These are phyloP conservation scores for Sporobolomyces pararoseus DNA, from an alignment of 768 basidiomycete species.

Conservation along the genomic window DNA sequence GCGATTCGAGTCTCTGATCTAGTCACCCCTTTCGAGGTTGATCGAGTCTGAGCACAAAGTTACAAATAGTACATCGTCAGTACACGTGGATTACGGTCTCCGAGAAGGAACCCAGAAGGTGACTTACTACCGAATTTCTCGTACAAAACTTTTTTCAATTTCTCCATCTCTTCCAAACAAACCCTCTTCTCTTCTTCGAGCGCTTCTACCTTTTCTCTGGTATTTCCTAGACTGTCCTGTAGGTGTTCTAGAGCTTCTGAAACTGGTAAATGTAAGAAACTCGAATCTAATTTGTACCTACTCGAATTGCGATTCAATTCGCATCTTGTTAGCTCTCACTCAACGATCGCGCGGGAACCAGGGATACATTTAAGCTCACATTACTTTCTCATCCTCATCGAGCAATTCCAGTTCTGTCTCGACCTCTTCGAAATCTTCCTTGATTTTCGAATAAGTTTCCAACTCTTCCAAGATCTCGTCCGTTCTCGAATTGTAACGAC, in stretches of 20 bases:
- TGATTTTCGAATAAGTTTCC: slow-evolving; percentile 47
- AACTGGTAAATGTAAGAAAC: slow-evolving; percentile 50
- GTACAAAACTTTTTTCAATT: slow-evolving; percentile 35
- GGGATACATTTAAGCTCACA: slow-evolving; percentile 34
- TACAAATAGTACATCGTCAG: background rate
- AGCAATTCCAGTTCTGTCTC: slow-evolving; percentile 51
- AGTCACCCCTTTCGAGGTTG: slow-evolving; percentile 39
- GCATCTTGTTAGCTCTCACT: background rate
- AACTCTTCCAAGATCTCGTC: slow-evolving; percentile 50
- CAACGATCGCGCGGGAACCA: background rate
- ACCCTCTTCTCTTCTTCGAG: slow-evolving; percentile 28
- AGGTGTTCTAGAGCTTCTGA: slow-evolving; percentile 43
- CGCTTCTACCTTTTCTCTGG: slow-evolving; percentile 1
- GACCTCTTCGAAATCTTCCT: slow-evolving; percentile 52
- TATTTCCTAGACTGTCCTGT: slow-evolving; percentile 13
- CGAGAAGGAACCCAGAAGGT: background rate
- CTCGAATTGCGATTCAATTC: too few species aligned
- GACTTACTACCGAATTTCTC: slow-evolving; percentile 42
- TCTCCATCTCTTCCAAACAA: slow-evolving; percentile 25
- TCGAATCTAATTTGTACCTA: slow-evolving; percentile 51
- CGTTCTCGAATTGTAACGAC: slow-evolving; percentile 50
- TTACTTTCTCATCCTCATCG: slow-evolving; percentile 48
- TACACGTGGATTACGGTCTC: background rate
- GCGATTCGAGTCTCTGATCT: too few species aligned
- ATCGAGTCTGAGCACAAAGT: slow-evolving; percentile 34